Base-by-base conservation (phyloP, 1,284 basidiomycete genomes). In the Fistulinella staudtii region DNA sequence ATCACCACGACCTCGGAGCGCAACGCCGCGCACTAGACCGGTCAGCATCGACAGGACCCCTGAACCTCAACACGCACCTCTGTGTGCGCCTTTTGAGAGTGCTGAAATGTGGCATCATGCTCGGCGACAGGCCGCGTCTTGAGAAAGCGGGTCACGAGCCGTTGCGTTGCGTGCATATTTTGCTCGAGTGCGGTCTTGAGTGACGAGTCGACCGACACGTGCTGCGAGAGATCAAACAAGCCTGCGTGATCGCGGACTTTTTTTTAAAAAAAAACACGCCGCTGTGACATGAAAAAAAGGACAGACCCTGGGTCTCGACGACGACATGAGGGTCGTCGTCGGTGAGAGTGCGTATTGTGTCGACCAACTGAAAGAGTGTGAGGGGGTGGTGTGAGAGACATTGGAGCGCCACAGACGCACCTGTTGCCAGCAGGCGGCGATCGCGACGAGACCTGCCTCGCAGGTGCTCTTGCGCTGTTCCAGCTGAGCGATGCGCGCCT, bases 391-490 rank as follows among this genome's bases (percentile, higher is more conserved):
- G 4, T 10, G 18, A 8, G 11, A 5, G 22, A 14, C 33, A 14
- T 21, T 20, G 8, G 11, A 17, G 20, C 3, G 11, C 13, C 11
- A 5, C 8, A 22, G 33, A 5, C 58, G 49, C 65, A 93, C 91
- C 76, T 93, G 90, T 50, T 80, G 75, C 91, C 91, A 94, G 64
- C 89, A 93, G n/a, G 90, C 80, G 51, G 89, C 82, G 55, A 93
- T 80, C 22, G 88, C 86, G 38, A 85, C 82, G 46, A 93, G 64
- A 41, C 84, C 83, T 3, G 85, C 85, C 62, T 93, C 87, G 55
- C 85, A 85, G 9, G 80, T 80, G 46, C 71, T 76, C 62, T 84
- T 82, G 54, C 83, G 77, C 53, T 75, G 77, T 64, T 93, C 87
- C 35, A 94, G 65, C 53, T 89, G 82, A 51, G 77, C 75, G 40